These are phyloP conservation scores for Boletus sensibilis DNA, from an alignment of 768 basidiomycete genomes.

Conservation along the genomic window DNA sequence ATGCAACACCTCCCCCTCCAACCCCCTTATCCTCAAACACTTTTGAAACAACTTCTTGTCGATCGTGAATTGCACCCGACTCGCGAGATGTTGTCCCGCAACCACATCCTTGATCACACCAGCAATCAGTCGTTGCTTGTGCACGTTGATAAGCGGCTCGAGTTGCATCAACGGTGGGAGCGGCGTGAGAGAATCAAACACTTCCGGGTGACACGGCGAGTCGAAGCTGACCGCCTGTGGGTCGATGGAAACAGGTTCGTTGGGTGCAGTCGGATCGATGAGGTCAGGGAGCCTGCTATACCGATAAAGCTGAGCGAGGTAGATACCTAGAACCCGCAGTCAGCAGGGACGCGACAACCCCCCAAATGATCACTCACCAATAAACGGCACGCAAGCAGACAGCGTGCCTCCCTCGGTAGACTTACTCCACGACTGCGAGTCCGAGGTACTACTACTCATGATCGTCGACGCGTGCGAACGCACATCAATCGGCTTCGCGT, in stretches of 20 bases:
- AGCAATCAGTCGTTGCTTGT: conserved; percentile 83
- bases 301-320: conserved; percentile 68
- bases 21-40: conserved; percentile 67
- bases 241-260: conserved; percentile 64
- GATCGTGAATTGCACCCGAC: conserved; percentile 62
- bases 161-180: conserved; percentile 77
- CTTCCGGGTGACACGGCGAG: conserved; percentile 71
- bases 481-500: conserved; percentile 59
- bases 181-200: conserved; percentile 69
- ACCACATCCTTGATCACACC: conserved; percentile 78
- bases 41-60: conserved; percentile 78
- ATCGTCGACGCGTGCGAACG: conserved; percentile 55
- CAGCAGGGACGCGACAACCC: neutral
- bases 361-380: conserved; percentile 49
- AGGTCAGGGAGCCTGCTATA: conserved; percentile 71
- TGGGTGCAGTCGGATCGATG: conserved; percentile 80
- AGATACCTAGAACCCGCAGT: conserved; percentile 52
- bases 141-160: conserved; percentile 84
- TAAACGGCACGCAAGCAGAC: conserved; percentile 75
- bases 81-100: conserved; percentile 79
- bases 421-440: conserved; percentile 37
- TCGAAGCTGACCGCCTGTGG: conserved; percentile 61
- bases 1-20: conserved; percentile 55
- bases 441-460: conserved; percentile 45
- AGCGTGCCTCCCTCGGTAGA: conserved; percentile 45